Evolutionary conservation across 176 grass and related monocot genomes (phyloP).

Genomic region (Zea luxurians): DNA sequence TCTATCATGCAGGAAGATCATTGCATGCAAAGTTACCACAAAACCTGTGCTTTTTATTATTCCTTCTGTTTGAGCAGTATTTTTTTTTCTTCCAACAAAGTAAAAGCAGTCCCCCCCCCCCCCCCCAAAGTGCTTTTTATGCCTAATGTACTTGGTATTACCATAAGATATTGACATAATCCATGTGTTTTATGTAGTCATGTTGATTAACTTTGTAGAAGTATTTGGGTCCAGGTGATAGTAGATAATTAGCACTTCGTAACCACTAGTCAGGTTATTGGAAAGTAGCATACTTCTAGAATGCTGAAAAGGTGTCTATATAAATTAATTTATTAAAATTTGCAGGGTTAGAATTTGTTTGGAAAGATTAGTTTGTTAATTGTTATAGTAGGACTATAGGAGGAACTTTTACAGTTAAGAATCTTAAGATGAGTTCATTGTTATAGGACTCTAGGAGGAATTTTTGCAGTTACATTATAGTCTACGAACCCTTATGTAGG

Average conservation of each 20-base stretch:
- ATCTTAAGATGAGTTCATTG: background rate
- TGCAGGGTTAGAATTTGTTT: background rate
- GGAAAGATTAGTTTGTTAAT: conserved; percentile 6
- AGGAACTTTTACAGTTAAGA: background rate
- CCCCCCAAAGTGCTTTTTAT: background rate
- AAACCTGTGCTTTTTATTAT: conserved; percentile 9
- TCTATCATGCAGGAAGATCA: conserved; percentile 3
- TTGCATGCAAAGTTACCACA: background rate
- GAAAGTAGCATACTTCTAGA: background rate
- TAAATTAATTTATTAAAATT: background rate
- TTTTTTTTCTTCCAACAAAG: background rate
- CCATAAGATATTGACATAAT: background rate
- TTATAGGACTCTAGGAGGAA: no score
- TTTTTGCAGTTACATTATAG: background rate
- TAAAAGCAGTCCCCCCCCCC: background rate
- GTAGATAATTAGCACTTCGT: background rate
- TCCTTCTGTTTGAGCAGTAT: background rate
- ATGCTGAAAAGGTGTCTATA: background rate
- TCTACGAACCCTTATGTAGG: background rate
- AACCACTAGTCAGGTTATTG: no score
- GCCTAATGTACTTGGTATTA: background rate
- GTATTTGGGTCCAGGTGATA: background rate
- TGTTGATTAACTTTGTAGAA: background rate
- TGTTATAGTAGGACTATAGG: background rate
- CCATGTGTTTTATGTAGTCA: background rate